A percentile compares a stretch with the other conserved stretches of the same genome.
phyloP scores from a whole-genome alignment of 495 filamentous ascomycete genomes.

The Penicillium odoratum region DNA sequence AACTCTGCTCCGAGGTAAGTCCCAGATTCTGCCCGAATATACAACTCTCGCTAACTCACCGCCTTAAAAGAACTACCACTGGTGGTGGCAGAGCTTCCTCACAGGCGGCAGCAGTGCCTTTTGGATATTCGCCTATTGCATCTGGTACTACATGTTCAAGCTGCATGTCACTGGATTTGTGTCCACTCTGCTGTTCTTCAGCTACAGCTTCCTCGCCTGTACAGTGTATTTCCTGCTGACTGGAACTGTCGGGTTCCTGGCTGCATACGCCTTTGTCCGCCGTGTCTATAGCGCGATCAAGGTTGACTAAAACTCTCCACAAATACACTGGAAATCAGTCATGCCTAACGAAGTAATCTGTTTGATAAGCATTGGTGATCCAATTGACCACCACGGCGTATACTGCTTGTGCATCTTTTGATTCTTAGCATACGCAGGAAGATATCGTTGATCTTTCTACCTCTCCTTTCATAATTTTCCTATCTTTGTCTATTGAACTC shows the following conservation, averaged over 20 bases:
- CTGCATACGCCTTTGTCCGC: slow-evolving; percentile 84
- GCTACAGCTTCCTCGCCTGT: slow-evolving; percentile 79
- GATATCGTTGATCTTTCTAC: not conserved
- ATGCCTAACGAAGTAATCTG: slow-evolving; percentile 19
- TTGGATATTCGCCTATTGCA: slow-evolving; percentile 85
- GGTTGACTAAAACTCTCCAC: slow-evolving; percentile 33
- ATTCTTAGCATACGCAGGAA: not conserved
- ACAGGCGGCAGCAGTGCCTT: slow-evolving; percentile 75
- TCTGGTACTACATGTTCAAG: slow-evolving; percentile 84
- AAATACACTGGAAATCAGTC: not conserved
- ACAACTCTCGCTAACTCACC: not conserved
- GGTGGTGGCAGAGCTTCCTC: slow-evolving; percentile 94
- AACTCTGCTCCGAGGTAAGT: slow-evolving; percentile 73
- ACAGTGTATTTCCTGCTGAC: slow-evolving; percentile 80
- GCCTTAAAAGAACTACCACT: slow-evolving; percentile 72
- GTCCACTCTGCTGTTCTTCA: slow-evolving; percentile 82
- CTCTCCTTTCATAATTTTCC: not conserved
- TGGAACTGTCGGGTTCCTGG: slow-evolving; percentile 86
- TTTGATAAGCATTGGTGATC: slow-evolving; percentile 29
- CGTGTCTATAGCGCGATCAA: slow-evolving; percentile 71
- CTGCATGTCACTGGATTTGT: slow-evolving; percentile 82
- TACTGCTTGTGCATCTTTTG: slow-evolving; percentile 21
- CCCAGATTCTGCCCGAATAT: not conserved
- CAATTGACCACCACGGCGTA: slow-evolving; percentile 26
- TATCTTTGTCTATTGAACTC: not conserved